Base-by-base conservation (phyloP, 2,329 filamentous ascomycete species). In the Neofusicoccum umdonicola region DNA sequence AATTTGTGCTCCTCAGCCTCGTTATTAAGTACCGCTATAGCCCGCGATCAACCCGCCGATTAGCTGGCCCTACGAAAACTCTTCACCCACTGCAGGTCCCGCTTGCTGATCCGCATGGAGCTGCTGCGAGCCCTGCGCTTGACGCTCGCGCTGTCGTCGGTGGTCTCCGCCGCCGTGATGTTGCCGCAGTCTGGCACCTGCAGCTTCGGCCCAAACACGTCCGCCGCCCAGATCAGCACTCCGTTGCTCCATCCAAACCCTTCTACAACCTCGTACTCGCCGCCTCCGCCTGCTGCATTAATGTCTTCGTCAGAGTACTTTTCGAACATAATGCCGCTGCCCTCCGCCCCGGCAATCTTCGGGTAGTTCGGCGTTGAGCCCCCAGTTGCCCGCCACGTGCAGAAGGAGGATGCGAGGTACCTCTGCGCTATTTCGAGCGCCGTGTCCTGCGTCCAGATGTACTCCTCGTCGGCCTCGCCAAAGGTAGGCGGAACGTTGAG, bases 221-320 rank as follows among this genome's bases (percentile, higher is more conserved):
- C 88, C 8, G 83, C 87, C 1, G 83, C 80, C 87, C 87, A 90
- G 61, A 90, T 85, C 35, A 90, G 73, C 61, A 90, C 87, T 35
- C 88, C 88, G 68, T 90, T 90, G 0, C 85, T 86, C 88, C 88
- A 90, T 6, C 88, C 88, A 69, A 90, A 90, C 1, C 88, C 88
- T 76, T 89, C 86, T 2, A 89, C 88, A 5, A 90, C 88, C 62
- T 85, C 82, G 72, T 90, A 90, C 78, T 90, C 88, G 68, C 88
- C 88, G 5, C 88, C 88, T 6, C 85, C 79, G 34, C 88, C 88
- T 1, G 85, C 86, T 0, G 82, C 83, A 67, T 88, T 87, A 51
- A 82, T 86, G 7, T 83, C 76, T 64, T 84, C 84, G 68, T 88
- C 85, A 12, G 79, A 80, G 71, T 90, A 90, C 80, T 90, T 90